Evolutionary conservation across 768 basidiomycete genomes (phyloP).

Genomic region (Collybia sordida): DNA sequence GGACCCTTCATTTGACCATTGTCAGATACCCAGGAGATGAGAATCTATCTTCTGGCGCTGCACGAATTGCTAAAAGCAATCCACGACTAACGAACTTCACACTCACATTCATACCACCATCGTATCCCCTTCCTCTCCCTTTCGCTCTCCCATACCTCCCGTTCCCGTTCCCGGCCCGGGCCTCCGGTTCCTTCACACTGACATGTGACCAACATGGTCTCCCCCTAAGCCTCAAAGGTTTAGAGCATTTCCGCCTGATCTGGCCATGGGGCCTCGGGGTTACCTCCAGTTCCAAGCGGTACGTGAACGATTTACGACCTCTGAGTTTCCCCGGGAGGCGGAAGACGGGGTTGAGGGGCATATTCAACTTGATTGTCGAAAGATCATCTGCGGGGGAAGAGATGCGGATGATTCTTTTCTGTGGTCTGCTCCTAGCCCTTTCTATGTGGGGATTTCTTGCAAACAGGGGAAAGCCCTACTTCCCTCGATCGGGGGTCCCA

Average conservation of each 20-base stretch:
- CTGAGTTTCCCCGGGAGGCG: constrained; percentile 31
- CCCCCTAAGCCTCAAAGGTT: constrained; percentile 50
- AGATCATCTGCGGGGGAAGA: constrained; percentile 68
- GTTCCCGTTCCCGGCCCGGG: constrained; percentile 41
- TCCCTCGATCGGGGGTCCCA: not conserved
- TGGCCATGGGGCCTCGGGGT: constrained; percentile 52
- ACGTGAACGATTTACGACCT: constrained; percentile 40
- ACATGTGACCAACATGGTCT: constrained; percentile 64
- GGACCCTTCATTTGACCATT: constrained; percentile 59
- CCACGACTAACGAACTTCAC: constrained; percentile 66
- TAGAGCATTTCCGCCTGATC: constrained; percentile 44
- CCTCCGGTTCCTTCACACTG: constrained; percentile 57
- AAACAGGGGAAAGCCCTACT: constrained; percentile 6
- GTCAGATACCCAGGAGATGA: constrained; percentile 70
- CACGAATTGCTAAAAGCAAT: constrained; percentile 61
- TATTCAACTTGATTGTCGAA: constrained; percentile 51
- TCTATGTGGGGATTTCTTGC: constrained; percentile 48
- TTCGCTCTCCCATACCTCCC: constrained; percentile 40
- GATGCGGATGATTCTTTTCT: constrained; percentile 58
- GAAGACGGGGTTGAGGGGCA: constrained; percentile 38
- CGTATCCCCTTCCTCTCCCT: constrained; percentile 49
- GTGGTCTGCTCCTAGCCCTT: constrained; percentile 44
- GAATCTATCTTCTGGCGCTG: constrained; percentile 55
- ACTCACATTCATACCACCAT: constrained; percentile 61
- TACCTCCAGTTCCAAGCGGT: constrained; percentile 34